These are phyloP conservation scores for Colletotrichum limetticola DNA, from an alignment of 2,329 filamentous ascomycete genomes.

Conservation along the genomic window DNA sequence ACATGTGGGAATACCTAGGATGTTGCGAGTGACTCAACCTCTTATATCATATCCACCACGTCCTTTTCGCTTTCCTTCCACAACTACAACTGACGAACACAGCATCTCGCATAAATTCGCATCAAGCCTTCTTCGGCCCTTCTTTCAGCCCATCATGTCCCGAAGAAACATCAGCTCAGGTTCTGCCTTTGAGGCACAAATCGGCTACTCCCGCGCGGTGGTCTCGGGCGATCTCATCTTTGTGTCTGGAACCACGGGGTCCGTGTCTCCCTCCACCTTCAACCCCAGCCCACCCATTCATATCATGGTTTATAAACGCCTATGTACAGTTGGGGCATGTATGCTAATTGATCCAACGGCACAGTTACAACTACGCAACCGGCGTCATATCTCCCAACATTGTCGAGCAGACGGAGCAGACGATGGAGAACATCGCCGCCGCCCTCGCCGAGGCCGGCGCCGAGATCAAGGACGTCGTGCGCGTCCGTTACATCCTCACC, in stretches of 20 bases:
- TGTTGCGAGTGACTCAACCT: not conserved
- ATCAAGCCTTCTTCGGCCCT: not conserved
- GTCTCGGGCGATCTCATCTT: constrained; percentile 61
- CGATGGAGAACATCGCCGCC: constrained; percentile 56
- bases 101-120: not conserved
- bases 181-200: constrained; percentile 62
- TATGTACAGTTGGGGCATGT: not conserved
- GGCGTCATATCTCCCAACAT: constrained; percentile 56
- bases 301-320: too few relatives aligned
- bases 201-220: constrained; percentile 66
- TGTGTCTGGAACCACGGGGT: constrained; percentile 67
- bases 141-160: constrained; percentile 40
- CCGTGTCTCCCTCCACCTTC: constrained; percentile 3
- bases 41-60: not conserved
- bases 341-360: not conserved
- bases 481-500: constrained; percentile 63
- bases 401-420: constrained; percentile 60
- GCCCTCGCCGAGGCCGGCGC: constrained; percentile 57
- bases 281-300: too few relatives aligned
- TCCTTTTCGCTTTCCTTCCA: not conserved
- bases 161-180: constrained; percentile 58
- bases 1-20: not conserved
- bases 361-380: constrained; percentile 62
- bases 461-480: constrained; percentile 57
- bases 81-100: too few relatives aligned